Evolutionary conservation across 371 early-diverging fungal genomes (phyloP), one percentile per base, ranked within the genome.

Genomic region (Sporodiniella umbellata): DNA sequence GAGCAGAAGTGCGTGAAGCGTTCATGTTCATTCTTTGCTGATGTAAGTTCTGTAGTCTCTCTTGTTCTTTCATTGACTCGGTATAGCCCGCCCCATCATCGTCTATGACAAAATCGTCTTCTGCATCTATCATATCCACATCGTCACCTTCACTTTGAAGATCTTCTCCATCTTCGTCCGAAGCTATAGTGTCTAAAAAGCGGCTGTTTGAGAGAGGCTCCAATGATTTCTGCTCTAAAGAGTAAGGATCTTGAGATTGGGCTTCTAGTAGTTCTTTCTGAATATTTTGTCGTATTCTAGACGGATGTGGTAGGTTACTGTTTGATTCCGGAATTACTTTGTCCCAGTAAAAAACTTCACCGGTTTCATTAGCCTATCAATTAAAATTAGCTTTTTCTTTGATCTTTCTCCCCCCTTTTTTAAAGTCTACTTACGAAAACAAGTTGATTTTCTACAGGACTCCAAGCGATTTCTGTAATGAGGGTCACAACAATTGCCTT

Each of bases 41-140:
- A 22, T 42, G 48, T n/a, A 46, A 28, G 21, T 40, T 38, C 26
- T 17, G 28, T 21, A 38, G 18, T 23, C 24, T 33, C 19, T 48
- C 19, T 15, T 19, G 23, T 24, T 45, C 44, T 12, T 47, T 38
- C 3, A 24, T 26, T 23, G 43, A 42, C 37, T 69, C 75, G 2
- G 68, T 66, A 52, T 89, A 86, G 0, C 86, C 90, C 15, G 75
- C 86, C 10, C 85, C 89, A 50, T 94, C 93, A 58, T 94, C 95
- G 53, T 94, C 94, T 1, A 85, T 88, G 1, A 93, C 80, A 75
- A 93, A 93, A 49, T 88, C 84, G 35, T 82, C 78, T 24, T 75
- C 33, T 19, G 55, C 74, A 17, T 70, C 65, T 11, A 62, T 63
- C 38, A 54, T 54, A 19, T 30, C 45, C 2, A 38, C 45, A 30